Evolutionary conservation across 306 rosid genomes (phyloP), one percentile per base, ranked within the genome.

Genomic region (Corylus avellana): DNA sequence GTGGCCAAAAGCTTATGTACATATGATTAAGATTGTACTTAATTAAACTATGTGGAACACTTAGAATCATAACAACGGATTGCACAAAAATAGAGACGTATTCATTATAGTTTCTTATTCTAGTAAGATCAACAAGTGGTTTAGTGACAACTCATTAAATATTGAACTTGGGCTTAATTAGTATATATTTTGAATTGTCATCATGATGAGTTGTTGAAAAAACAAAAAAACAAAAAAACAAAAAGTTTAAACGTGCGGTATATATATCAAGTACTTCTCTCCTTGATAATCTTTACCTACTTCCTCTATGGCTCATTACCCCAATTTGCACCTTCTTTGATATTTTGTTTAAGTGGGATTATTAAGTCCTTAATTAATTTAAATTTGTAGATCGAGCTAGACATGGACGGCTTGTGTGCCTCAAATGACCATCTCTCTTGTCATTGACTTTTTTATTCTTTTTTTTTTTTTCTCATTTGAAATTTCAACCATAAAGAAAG

Each of bases 371-470:
- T 32, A 32, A 32, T 32, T 32, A 32, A 32, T 32, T 25, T 11
- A 59, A 12, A 48, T 22, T 7, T 42, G 46, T 42, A 44, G 59
- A 62, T 2, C 35, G 2, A 32, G 35, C 35, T 32, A 32, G 47
- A 76, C 55, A 3, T 77, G 56, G 64, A 32, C 20, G 69, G 72
- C 81, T 68, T 75, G 82, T 53, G 86, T 55, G 84, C 76, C 84
- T 77, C 78, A 74, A 71, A 81, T 59, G 81, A 88, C 84, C 84
- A 79, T 77, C 90, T 84, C 86, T 91, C 92, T 90, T 91, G 78
- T 87, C 93, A 87, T 94, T 90, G 93, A 92, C 91, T 85, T 89
- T 7, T 59, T 27, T 73, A 12, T 74, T 74, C 76, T 59, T 77
- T 74, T 72, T 77, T 73, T 76, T 76, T 64, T 77, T 74, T 69